Base-by-base conservation (phyloP, 257 asterid species). In the Haberlea rhodopensis region DNA sequence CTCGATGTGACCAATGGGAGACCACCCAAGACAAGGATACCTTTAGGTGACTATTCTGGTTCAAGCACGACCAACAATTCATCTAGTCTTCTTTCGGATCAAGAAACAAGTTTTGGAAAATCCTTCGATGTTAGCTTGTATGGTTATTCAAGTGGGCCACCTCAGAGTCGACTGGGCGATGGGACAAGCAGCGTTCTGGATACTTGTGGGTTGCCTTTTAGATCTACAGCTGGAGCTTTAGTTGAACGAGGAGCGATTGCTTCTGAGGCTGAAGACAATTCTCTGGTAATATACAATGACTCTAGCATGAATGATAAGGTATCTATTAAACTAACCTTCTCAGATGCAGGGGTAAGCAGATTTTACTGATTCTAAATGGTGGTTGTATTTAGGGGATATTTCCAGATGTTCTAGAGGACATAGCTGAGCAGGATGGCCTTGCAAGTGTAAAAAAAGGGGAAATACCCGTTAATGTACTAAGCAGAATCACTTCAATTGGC, bases 71-170 rank as follows among this genome's bases (percentile, higher is more conserved):
- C 75, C 21, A 82, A 74, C 77, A 81, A 79, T 66, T 66, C 85
- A 6, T 77, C 78, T 28, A 57, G 67, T 73, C 70, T 71, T 69
- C 76, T 75, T 55, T 65, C 85, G 57, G 89, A 85, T 69, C 86
- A 79, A 20, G 90, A 81, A 78, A 72, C 77, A 62, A 79, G 78
- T 56, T 27, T 76, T 68, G 66, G 71, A 70, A 81, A 71, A 57
- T 75, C 88, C 3, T 73, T 77, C 71, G 66, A 75, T 66, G 80
- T 73, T 65, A 89, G 90, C 19, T 73, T 88, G 65, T 81, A 76
- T 75, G 84, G 82, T 71, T 80, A 78, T 78, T 73, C 88, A 67
- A 78, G 81, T 64, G 86, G 68, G 55, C 82, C 63, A 22, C 77
- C 80, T 53, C 88, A 81, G 62, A 77, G 71, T 72, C 70, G 62